Conservation (phyloP, 2,329 filamentous ascomycete genomes). For the Ceratocystis variospora region DNA sequence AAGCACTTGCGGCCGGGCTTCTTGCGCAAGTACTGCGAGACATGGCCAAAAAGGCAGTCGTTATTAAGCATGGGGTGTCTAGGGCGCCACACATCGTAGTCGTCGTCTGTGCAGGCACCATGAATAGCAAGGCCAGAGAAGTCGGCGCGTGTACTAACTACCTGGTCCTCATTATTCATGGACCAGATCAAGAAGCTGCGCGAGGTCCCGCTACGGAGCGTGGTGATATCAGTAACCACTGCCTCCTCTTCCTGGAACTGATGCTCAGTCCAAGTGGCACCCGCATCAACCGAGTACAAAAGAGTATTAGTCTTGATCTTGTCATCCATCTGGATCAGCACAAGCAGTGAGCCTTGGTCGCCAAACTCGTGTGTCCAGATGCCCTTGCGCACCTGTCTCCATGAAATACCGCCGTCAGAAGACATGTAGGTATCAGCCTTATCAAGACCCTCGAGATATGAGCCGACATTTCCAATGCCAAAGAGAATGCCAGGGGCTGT, state of each 20-base stretch:
- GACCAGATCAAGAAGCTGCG: conserved; percentile 90
- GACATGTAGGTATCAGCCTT: conserved; percentile 86
- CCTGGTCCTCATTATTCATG: conserved; percentile 37
- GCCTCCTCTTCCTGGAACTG: conserved; percentile 60
- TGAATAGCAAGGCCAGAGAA: conserved; percentile 68
- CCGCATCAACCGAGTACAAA: conserved; percentile 69
- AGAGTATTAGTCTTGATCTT: conserved; percentile 57
- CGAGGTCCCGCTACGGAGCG: conserved; percentile 75
- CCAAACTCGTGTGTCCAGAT: conserved; percentile 88
- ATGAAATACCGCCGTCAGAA: conserved; percentile 75
- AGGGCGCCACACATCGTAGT: conserved; percentile 76
- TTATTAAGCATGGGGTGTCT: conserved; percentile 65
- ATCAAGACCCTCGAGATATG: conserved; percentile 47
- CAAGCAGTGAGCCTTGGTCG: conserved; percentile 84
- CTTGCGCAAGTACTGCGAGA: conserved; percentile 82
- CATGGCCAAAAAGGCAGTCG: conserved; percentile 85
- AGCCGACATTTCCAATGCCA: conserved; percentile 79
- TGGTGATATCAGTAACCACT: conserved; percentile 66
- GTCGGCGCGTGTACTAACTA: conserved; percentile 72
- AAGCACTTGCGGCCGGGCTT: conserved; percentile 65
- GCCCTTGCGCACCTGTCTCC: conserved; percentile 76
- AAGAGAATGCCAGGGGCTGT: conserved; percentile 86
- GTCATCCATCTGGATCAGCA: conserved; percentile 59
- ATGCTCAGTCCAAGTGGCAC: conserved; percentile 63
- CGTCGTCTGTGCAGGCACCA: conserved; percentile 52